Evolutionary conservation across 2,329 filamentous ascomycete genomes (phyloP).

Genomic region (Zymoseptoria ardabiliae): DNA sequence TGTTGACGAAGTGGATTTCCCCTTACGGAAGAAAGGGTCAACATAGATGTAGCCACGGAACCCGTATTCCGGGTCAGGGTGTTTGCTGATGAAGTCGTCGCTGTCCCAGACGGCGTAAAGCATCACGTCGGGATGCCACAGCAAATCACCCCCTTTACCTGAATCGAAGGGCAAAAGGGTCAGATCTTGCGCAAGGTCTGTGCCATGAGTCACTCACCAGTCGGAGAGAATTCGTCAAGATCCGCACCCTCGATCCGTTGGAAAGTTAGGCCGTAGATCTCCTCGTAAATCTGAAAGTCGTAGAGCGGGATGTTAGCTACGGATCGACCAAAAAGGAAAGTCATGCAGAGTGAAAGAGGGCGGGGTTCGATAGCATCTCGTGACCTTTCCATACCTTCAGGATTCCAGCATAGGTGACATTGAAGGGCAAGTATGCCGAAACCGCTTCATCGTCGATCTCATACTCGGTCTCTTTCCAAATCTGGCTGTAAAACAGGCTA

Average conservation of each 20-base stretch:
- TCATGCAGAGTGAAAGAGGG: neutral
- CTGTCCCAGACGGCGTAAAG: slow-evolving; percentile 10
- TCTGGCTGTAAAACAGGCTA: neutral
- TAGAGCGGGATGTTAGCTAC: neutral
- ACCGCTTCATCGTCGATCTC: neutral
- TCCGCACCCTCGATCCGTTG: slow-evolving; percentile 47
- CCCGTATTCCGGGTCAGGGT: neutral
- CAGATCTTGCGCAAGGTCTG: too few relatives aligned
- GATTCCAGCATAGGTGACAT: neutral
- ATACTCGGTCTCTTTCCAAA: neutral
- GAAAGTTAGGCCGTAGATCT: slow-evolving; percentile 7
- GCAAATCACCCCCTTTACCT: slow-evolving; percentile 1
- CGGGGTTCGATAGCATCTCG: neutral
- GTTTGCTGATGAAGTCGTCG: slow-evolving; percentile 4
- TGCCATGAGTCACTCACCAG: too few relatives aligned
- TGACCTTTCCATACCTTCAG: neutral
- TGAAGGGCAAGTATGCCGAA: neutral
- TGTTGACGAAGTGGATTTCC: neutral
- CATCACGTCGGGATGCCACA: slow-evolving; percentile 10
- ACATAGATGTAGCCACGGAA: slow-evolving; percentile 9
- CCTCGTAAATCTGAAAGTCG: slow-evolving; percentile 5
- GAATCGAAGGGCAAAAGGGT: neutral
- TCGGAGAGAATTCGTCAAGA: slow-evolving; percentile 46
- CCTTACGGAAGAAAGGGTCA: slow-evolving; percentile 5
- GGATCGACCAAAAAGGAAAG: neutral